These are phyloP conservation scores for Centella asiatica DNA, from an alignment of 129 eudicot species.

Conservation along the genomic window DNA sequence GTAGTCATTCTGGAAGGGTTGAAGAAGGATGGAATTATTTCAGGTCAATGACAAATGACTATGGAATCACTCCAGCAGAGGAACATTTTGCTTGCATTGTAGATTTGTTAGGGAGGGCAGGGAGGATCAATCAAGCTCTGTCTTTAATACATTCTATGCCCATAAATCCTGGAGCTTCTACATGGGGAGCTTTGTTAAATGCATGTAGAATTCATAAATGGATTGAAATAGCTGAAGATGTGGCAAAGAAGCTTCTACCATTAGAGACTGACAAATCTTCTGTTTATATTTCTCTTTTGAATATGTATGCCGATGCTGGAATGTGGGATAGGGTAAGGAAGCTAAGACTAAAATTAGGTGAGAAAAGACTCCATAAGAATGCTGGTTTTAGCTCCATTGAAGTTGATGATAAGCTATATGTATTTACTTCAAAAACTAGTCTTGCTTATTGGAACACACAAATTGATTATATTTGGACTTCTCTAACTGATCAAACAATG, in stretches of 20 bases:
- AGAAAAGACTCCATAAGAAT: slow-evolving; percentile 11
- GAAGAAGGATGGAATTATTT: slow-evolving; percentile 24
- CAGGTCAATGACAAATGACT: slow-evolving; percentile 5
- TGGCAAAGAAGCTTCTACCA: slow-evolving; percentile 15
- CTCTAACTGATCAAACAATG: slow-evolving; percentile 7
- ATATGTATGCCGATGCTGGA: slow-evolving; percentile 17
- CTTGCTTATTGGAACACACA: neutral
- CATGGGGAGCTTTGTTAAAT: slow-evolving; percentile 20
- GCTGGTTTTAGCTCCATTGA: slow-evolving; percentile 18
- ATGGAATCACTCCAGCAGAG: slow-evolving; percentile 10
- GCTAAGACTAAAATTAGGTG: slow-evolving; percentile 9
- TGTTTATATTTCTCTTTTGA: slow-evolving; percentile 19
- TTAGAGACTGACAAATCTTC: slow-evolving; percentile 20
- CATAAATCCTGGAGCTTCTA: slow-evolving; percentile 17
- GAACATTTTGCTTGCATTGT: slow-evolving; percentile 25
- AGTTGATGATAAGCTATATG: slow-evolving; percentile 13
- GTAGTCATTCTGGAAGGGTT: slow-evolving; percentile 22
- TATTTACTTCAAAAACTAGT: slow-evolving; percentile 9
- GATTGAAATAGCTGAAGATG: slow-evolving; percentile 15
- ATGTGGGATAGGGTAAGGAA: slow-evolving; percentile 21
- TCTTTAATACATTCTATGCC: slow-evolving; percentile 16
- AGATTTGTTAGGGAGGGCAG: slow-evolving; percentile 22
- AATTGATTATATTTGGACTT: slow-evolving; percentile 5
- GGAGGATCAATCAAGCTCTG: slow-evolving; percentile 17
- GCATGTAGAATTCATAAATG: slow-evolving; percentile 14